These are phyloP conservation scores for Scheffersomyces lignicola DNA, from an alignment of 1,139 yeast genomes.

Conservation along the genomic window DNA sequence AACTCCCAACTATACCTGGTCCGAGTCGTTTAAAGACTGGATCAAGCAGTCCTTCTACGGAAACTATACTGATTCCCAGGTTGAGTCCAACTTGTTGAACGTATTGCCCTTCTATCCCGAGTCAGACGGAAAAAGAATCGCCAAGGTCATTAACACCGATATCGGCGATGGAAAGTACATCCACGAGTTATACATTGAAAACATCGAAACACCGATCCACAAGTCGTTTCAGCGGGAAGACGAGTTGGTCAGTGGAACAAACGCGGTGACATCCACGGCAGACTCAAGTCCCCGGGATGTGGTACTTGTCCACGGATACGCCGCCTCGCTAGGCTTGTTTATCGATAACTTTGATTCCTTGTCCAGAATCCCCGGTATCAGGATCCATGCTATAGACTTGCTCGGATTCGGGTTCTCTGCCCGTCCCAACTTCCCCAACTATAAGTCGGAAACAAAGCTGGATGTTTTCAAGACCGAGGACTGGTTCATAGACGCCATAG, in stretches of 20 bases:
- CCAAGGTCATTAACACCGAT: constrained; percentile 49
- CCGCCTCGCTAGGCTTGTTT: constrained; percentile 47
- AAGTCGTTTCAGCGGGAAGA: constrained; percentile 1
- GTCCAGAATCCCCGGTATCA: constrained; percentile 41
- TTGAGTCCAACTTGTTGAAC: constrained; percentile 39
- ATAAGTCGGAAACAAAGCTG: constrained; percentile 29
- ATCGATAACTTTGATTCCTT: constrained; percentile 41
- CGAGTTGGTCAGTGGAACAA: constrained; percentile 3
- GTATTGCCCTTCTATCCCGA: constrained; percentile 60
- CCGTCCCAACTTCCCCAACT: constrained; percentile 41
- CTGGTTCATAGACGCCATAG: constrained; percentile 80
- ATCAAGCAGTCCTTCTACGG: constrained; percentile 27
- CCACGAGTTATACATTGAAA: constrained; percentile 56
- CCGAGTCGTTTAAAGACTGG: constrained; percentile 40
- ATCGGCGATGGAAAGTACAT: constrained; percentile 49
- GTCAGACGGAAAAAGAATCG: constrained; percentile 49
- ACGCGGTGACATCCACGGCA: constrained; percentile 11
- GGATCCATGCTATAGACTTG: constrained; percentile 46
- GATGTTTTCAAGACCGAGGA: constrained; percentile 54
- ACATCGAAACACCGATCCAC: constrained; percentile 22
- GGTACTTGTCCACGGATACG: constrained; percentile 49
- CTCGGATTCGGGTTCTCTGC: constrained; percentile 48
- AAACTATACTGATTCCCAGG: constrained; percentile 26
- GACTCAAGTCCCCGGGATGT: constrained; percentile 26
- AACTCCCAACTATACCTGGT: constrained; percentile 26